Conservation (phyloP, 2,329 filamentous ascomycete species). For the Fusarium nisikadoi region DNA sequence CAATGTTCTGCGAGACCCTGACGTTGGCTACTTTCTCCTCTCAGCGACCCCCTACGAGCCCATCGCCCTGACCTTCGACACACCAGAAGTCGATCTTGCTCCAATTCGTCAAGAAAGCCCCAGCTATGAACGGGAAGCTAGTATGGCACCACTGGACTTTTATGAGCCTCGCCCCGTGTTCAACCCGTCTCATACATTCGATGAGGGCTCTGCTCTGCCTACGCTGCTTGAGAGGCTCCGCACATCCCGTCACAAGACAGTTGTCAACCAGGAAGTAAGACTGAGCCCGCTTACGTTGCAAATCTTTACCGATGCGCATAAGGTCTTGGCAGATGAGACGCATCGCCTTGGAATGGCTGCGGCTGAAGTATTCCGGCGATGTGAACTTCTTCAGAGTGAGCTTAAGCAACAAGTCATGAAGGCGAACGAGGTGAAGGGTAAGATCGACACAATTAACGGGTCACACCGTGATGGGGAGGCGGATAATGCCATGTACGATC, state of each 20-base stretch:
- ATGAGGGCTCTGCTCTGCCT: constrained; percentile 66
- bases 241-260: constrained; percentile 68
- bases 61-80: constrained; percentile 68
- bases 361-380: constrained; percentile 77
- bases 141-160: constrained; percentile 60
- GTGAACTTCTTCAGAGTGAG: constrained; percentile 74
- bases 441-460: constrained; percentile 71
- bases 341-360: constrained; percentile 74
- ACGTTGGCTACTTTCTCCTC: constrained; percentile 71
- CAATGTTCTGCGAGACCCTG: constrained; percentile 66
- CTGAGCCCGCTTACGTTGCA: constrained; percentile 77
- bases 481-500: constrained; percentile 67
- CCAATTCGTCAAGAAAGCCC: constrained; percentile 58
- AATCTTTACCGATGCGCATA: constrained; percentile 78
- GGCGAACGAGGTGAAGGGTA: constrained; percentile 71
- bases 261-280: constrained; percentile 74
- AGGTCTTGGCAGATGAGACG: constrained; percentile 76
- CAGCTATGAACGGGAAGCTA: constrained; percentile 54
- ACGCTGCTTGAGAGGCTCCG: constrained; percentile 65
- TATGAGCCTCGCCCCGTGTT: constrained; percentile 74
- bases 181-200: constrained; percentile 70
- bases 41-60: constrained; percentile 69
- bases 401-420: constrained; percentile 74
- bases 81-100: constrained; percentile 62
- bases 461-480: constrained; percentile 60